These are phyloP conservation scores for Eimeria falciformis DNA, from an alignment of 169 alveolate species.

Conservation along the genomic window DNA sequence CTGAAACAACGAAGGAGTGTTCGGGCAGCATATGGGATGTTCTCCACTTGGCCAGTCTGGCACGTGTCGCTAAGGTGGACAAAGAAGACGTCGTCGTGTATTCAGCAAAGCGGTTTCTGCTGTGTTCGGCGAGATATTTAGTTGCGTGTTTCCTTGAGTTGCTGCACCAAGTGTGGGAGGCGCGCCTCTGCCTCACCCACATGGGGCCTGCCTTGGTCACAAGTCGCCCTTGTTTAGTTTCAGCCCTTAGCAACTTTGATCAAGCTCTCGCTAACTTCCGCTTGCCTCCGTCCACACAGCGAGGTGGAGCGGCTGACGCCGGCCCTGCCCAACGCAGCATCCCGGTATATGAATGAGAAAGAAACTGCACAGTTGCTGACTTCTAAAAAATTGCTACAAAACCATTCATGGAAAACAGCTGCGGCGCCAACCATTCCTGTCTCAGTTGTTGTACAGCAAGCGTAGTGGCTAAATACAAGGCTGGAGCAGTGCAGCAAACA, in stretches of 20 bases:
- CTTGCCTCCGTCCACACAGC: not conserved
- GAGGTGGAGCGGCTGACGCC: not conserved
- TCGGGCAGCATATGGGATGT: conserved; percentile 12
- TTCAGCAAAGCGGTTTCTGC: conserved; percentile 9
- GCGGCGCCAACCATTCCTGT: too few species aligned
- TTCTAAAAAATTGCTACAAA: too few species aligned
- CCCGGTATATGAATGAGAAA: too few species aligned
- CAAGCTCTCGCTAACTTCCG: not conserved
- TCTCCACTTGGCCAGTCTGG: conserved; percentile 32
- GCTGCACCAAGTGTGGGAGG: conserved; percentile 56
- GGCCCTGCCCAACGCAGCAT: too few species aligned
- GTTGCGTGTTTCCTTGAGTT: conserved; percentile 21
- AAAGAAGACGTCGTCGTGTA: conserved; percentile 54
- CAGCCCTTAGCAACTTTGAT: conserved; percentile 33
- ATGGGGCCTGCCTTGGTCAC: not conserved
- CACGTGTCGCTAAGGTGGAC: conserved; percentile 11
- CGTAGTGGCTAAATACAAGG: too few species aligned
- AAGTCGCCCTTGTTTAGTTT: conserved; percentile 35
- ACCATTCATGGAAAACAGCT: too few species aligned
- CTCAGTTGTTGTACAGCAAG: too few species aligned
- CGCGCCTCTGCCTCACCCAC: conserved; percentile 63
- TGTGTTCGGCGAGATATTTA: not conserved
- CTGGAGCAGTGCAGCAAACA: too few species aligned
- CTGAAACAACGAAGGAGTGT: too few species aligned
- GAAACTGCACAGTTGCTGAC: too few species aligned